Percentiles rank a stretch among this genome's conserved stretches.
These are phyloP conservation scores for Fusarium penzigii DNA, from an alignment of 2,329 filamentous ascomycete genomes.

Conservation along the genomic window DNA sequence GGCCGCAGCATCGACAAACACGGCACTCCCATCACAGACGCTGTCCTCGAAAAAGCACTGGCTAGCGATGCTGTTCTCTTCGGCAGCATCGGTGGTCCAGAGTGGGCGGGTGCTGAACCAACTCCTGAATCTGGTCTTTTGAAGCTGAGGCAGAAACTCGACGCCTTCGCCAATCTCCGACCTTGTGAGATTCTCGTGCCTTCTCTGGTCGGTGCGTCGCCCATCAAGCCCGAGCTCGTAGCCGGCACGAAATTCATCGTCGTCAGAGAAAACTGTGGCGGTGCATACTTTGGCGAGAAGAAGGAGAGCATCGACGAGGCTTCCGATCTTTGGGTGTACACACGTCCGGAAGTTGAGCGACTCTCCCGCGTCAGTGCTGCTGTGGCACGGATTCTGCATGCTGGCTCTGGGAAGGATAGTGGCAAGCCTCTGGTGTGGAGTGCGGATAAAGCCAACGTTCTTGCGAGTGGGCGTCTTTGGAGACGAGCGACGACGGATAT, in stretches of 20 bases:
- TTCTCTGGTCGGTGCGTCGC: conserved; percentile 40
- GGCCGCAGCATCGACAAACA: conserved; percentile 46
- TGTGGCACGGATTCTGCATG: conserved; percentile 39
- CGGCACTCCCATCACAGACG: conserved; percentile 44
- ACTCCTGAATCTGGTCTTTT: conserved; percentile 48
- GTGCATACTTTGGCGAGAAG: conserved; percentile 52
- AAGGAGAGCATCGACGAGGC: conserved; percentile 43
- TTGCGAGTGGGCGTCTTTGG: conserved; percentile 53
- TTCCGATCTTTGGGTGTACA: conserved; percentile 51
- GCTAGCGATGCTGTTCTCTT: conserved; percentile 47
- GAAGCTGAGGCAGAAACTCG: conserved; percentile 40
- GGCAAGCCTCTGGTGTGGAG: conserved; percentile 45
- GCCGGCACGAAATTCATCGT: conserved; percentile 49
- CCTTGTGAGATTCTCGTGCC: conserved; percentile 49
- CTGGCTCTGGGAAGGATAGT: conserved; percentile 20
- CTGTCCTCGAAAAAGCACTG: conserved; percentile 42
- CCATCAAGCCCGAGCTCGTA: conserved; percentile 47
- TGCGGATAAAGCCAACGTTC: conserved; percentile 54
- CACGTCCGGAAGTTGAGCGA: conserved; percentile 46
- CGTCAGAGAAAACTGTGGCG: conserved; percentile 51
- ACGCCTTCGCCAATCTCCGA: conserved; percentile 52
- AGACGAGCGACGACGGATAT: conserved; percentile 42
- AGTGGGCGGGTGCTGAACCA: conserved; percentile 43
- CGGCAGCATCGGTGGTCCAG: conserved; percentile 49
- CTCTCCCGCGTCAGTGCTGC: conserved; percentile 47